Percentiles rank a stretch among this genome's conserved stretches.
Evolutionary conservation across 2,329 filamentous ascomycete species (phyloP).

Genomic region (Xylaria sp.): DNA sequence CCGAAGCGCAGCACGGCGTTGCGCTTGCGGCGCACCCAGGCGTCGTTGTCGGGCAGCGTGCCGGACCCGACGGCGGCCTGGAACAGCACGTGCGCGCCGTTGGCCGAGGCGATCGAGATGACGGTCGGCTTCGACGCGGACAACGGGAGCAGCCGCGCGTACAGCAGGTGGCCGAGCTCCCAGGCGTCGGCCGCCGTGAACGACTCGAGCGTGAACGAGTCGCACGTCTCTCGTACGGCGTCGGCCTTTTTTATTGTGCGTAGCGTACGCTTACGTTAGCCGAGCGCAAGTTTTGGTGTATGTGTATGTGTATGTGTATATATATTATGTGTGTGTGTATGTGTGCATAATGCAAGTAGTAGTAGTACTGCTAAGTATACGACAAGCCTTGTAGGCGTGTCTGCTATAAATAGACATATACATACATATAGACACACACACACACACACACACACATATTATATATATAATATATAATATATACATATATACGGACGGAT

Average conservation of each 20-base stretch:
- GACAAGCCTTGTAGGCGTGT: no score
- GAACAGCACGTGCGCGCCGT: conserved; percentile 72
- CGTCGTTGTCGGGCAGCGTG: conserved; percentile 76
- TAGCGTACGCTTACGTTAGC: no score
- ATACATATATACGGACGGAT: neutral
- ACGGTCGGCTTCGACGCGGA: conserved; percentile 61
- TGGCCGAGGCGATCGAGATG: conserved; percentile 72
- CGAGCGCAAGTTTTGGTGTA: no score
- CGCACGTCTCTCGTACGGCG: conserved; percentile 51
- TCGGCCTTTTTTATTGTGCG: conserved; percentile 41
- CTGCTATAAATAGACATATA: no score
- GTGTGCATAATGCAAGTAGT: no score
- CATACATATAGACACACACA: no score
- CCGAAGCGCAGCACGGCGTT: conserved; percentile 79
- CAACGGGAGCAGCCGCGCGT: conserved; percentile 69
- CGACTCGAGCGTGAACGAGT: conserved; percentile 58
- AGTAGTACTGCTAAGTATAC: no score
- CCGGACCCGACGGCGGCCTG: conserved; percentile 75
- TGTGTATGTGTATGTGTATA: neutral
- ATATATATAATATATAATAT: neutral
- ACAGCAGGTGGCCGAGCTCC: conserved; percentile 72
- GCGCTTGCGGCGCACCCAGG: conserved; percentile 77
- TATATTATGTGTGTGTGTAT: neutral
- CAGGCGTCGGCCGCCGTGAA: conserved; percentile 75
- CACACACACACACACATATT: no score